Evolutionary conservation across 805 yeast genomes (phyloP).

Genomic region (Schwanniomyces occidentalis): DNA sequence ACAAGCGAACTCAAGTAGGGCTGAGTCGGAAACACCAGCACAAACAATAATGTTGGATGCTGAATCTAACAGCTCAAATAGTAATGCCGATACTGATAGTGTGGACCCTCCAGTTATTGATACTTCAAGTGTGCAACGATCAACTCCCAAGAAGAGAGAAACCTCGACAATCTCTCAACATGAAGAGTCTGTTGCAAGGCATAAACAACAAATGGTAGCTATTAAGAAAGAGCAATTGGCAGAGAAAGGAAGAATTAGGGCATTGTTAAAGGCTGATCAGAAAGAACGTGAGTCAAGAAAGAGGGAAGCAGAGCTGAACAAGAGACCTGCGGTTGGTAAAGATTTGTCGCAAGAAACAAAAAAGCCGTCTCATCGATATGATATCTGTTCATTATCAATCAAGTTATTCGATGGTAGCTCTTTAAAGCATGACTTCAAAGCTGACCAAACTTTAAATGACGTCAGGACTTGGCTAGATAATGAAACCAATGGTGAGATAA

Average conservation of each 20-base stretch:
- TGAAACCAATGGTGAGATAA: conserved; percentile 35
- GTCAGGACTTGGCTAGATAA: conserved; percentile 64
- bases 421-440: conserved; percentile 49
- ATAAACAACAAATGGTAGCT: conserved; percentile 10
- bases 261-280: conserved; percentile 53
- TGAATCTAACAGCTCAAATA: too few relatives aligned
- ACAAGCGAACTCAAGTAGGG: too few relatives aligned
- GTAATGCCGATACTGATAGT: too few relatives aligned
- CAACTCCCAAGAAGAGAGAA: too few relatives aligned
- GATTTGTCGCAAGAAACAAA: neutral
- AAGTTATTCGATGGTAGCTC: conserved; percentile 69
- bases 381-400: conserved; percentile 50
- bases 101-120: too few relatives aligned
- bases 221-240: conserved; percentile 42
- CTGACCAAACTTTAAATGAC: conserved; percentile 46
- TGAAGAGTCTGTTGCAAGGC: too few relatives aligned
- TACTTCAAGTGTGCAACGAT: too few relatives aligned
- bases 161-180: too few relatives aligned
- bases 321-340: neutral
- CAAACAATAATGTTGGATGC: too few relatives aligned
- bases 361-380: conserved; percentile 1
- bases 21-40: too few relatives aligned
- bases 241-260: conserved; percentile 58
- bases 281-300: conserved; percentile 38
- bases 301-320: conserved; percentile 6